Conservation (phyloP, 2,329 filamentous ascomycete genomes). For the Microsporum ferrugineum region DNA sequence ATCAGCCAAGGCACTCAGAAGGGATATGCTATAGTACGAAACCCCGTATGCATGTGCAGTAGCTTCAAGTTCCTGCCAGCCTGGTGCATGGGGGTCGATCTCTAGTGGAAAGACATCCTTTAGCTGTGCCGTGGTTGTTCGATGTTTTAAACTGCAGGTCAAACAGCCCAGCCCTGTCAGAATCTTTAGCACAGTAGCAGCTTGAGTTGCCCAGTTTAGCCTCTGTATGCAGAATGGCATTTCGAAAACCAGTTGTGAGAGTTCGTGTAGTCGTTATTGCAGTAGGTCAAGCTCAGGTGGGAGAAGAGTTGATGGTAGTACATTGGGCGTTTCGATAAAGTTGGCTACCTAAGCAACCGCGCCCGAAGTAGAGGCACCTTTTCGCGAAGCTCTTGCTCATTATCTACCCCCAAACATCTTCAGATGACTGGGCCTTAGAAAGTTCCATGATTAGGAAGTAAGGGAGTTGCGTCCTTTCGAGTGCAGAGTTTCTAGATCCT, state of each 20-base stretch:
- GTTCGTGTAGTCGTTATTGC: background rate
- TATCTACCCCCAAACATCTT: constrained; percentile 19
- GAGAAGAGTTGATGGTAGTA: background rate
- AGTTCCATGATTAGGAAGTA: constrained; percentile 28
- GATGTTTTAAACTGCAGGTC: background rate
- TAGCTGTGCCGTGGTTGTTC: background rate
- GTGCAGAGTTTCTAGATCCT: constrained; percentile 7
- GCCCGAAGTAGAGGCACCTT: background rate
- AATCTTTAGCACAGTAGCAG: background rate
- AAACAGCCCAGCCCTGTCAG: background rate
- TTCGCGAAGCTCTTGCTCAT: background rate
- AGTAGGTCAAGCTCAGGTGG: background rate
- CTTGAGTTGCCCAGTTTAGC: background rate
- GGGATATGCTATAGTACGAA: constrained; percentile 13
- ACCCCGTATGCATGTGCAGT: constrained; percentile 16
- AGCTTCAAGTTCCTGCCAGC: constrained; percentile 9
- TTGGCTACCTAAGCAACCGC: background rate
- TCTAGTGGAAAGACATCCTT: constrained; percentile 18
- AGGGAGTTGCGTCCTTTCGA: constrained; percentile 12
- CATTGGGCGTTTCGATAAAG: background rate
- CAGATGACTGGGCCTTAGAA: constrained; percentile 23
- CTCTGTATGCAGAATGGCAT: constrained; percentile 3
- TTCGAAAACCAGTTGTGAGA: background rate
- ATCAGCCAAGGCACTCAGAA: background rate
- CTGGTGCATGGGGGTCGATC: constrained; percentile 20